A percentile compares a stretch with the other conserved stretches of the same genome.
Evolutionary conservation across 2,329 filamentous ascomycete genomes (phyloP).

Genomic region (Arthrobotrys megalospora): DNA sequence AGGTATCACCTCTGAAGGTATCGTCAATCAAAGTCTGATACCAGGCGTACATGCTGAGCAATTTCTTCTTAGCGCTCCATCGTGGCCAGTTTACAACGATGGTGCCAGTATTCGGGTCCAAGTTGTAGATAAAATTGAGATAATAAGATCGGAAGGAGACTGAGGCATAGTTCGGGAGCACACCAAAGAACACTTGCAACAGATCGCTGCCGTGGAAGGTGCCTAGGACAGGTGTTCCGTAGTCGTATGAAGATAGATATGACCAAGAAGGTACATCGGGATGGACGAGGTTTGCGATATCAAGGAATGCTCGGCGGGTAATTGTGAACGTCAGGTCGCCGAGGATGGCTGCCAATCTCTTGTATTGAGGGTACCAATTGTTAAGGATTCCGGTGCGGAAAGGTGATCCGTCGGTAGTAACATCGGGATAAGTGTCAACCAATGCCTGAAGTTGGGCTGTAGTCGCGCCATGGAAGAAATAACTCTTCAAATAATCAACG

Average conservation of each 20-base stretch:
- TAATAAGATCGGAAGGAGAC: constrained; percentile 78
- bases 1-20: constrained; percentile 70
- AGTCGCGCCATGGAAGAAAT: constrained; percentile 76
- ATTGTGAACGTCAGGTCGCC: constrained; percentile 74
- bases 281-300: constrained; percentile 69
- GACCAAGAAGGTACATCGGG: constrained; percentile 79
- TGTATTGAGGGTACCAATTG: constrained; percentile 78
- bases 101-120: constrained; percentile 77
- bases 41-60: constrained; percentile 71
- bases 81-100: constrained; percentile 71
- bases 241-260: constrained; percentile 81
- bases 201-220: constrained; percentile 82
- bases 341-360: constrained; percentile 72
- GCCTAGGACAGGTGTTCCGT: constrained; percentile 79
- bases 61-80: constrained; percentile 71
- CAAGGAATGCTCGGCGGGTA: constrained; percentile 77
- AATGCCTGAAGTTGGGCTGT: constrained; percentile 72
- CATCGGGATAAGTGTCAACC: constrained; percentile 76
- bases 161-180: constrained; percentile 76
- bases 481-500: constrained; percentile 74
- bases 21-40: constrained; percentile 68
- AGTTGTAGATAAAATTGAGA: constrained; percentile 78
- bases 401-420: constrained; percentile 75
- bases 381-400: constrained; percentile 80
- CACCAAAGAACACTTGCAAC: constrained; percentile 78